A percentile compares a stretch with the other conserved stretches of the same genome.
These are phyloP conservation scores for Aspergillus jensenii DNA, from an alignment of 2,329 filamentous ascomycete species.

Conservation along the genomic window DNA sequence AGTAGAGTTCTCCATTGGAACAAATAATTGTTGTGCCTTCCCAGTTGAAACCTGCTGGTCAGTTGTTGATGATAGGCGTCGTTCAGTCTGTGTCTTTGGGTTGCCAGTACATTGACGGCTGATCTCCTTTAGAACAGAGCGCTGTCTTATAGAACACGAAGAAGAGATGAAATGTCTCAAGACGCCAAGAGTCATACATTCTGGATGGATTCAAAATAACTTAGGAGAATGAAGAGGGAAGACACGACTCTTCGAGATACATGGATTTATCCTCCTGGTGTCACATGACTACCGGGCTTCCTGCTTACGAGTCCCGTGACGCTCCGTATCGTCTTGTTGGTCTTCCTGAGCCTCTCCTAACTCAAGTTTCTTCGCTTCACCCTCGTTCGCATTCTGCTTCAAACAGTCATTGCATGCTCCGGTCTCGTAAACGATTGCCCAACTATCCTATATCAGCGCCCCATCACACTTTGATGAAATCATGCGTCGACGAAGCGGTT, in stretches of 20 bases:
- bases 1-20: neutral
- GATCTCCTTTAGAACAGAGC: neutral
- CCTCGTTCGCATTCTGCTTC: neutral
- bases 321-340: too few relatives aligned
- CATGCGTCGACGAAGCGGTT: neutral
- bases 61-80: neutral
- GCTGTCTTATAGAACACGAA: neutral
- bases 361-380: neutral
- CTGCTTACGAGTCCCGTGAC: too few relatives aligned
- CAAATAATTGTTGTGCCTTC: neutral
- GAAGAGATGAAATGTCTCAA: neutral
- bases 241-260: too few relatives aligned
- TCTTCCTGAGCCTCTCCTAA: too few relatives aligned
- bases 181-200: neutral
- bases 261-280: too few relatives aligned
- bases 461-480: neutral
- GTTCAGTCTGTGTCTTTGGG: neutral
- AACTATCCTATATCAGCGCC: neutral
- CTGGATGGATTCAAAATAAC: neutral
- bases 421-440: neutral
- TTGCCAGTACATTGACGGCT: neutral
- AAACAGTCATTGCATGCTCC: neutral
- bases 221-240: neutral
- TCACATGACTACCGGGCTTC: too few relatives aligned
- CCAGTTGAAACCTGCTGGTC: neutral